Conservation (phyloP, 163 green algal species). For the Prototheca wickerhamii region DNA sequence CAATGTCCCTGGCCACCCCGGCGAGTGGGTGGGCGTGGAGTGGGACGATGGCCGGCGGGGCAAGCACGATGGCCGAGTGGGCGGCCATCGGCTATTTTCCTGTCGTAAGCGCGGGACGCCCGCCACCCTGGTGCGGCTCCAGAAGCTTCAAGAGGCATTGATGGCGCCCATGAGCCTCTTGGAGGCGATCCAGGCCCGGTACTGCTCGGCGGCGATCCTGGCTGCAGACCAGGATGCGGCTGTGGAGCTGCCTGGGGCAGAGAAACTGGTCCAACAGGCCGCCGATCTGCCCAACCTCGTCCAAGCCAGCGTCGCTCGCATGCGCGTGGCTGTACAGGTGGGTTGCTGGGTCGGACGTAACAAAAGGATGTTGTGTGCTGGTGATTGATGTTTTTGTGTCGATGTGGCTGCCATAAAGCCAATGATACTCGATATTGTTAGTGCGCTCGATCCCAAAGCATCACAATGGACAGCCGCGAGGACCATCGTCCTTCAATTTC, state of each 20-base stretch:
- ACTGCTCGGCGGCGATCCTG: slow-evolving; percentile 19
- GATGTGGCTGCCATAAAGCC: too few species aligned
- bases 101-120: slow-evolving; percentile 22
- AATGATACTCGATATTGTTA: too few species aligned
- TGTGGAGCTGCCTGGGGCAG: background rate
- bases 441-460: too few species aligned
- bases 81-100: slow-evolving; percentile 70
- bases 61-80: slow-evolving; percentile 76
- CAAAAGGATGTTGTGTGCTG: too few species aligned
- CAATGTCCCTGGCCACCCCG: slow-evolving; percentile 50
- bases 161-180: slow-evolving; percentile 25
- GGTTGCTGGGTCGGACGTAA: background rate
- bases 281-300: background rate
- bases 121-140: slow-evolving; percentile 60
- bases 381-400: too few species aligned
- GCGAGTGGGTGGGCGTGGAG: slow-evolving; percentile 84
- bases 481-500: too few species aligned
- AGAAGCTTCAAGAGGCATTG: slow-evolving; percentile 42
- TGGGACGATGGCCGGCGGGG: slow-evolving; percentile 79
- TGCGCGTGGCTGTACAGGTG: background rate
- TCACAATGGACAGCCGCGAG: too few species aligned
- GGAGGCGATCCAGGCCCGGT: slow-evolving; percentile 18
- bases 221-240: slow-evolving; percentile 30
- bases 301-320: slow-evolving; percentile 11
- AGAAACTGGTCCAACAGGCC: background rate